A percentile compares a stretch with the other conserved stretches of the same genome.
Evolutionary conservation across 2,329 filamentous ascomycete species (phyloP).

Genomic region (Hypocreales sp.): DNA sequence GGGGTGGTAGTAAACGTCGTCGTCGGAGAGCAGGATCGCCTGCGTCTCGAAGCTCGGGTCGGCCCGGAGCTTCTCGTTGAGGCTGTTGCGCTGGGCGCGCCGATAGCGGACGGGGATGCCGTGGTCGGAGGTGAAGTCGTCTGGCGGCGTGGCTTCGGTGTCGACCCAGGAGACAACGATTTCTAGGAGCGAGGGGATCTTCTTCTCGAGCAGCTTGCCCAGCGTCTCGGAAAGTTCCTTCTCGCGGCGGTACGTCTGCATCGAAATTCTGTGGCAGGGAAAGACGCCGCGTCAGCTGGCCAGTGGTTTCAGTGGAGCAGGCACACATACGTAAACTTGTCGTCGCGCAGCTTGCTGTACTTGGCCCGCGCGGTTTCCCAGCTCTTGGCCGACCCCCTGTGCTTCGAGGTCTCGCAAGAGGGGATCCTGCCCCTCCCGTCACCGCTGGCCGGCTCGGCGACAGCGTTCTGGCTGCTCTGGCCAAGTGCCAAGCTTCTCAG

Average conservation of each 20-base stretch:
- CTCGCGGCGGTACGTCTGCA: conserved; percentile 20
- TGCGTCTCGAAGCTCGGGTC: conserved; percentile 20
- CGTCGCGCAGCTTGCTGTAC: conserved; percentile 10
- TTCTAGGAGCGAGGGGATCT: conserved; percentile 20
- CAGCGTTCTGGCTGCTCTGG: no score
- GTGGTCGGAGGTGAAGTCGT: conserved; percentile 12
- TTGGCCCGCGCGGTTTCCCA: conserved; percentile 10
- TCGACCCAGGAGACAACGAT: conserved; percentile 24
- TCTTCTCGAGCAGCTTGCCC: conserved; percentile 9
- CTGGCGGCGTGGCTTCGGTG: conserved; percentile 13
- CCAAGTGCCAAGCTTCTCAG: no score
- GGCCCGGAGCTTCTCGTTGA: conserved; percentile 21
- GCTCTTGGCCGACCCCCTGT: conserved; percentile 3
- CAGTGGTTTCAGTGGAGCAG: background rate
- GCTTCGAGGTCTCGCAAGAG: no score
- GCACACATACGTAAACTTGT: conserved; percentile 16
- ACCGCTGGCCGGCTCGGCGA: no score
- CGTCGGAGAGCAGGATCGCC: conserved; percentile 22
- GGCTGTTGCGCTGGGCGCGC: conserved; percentile 15
- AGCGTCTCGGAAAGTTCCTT: conserved; percentile 18
- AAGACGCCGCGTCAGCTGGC: background rate
- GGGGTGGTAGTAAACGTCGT: conserved; percentile 23
- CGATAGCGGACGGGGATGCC: conserved; percentile 19
- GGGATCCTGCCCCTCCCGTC: no score
- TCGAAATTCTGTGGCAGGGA: conserved; percentile 22